A percentile compares a stretch with the other conserved stretches of the same genome.
Evolutionary conservation across 2,329 filamentous ascomycete species (phyloP).

Genomic region (Neodidymelliopsis sp.): DNA sequence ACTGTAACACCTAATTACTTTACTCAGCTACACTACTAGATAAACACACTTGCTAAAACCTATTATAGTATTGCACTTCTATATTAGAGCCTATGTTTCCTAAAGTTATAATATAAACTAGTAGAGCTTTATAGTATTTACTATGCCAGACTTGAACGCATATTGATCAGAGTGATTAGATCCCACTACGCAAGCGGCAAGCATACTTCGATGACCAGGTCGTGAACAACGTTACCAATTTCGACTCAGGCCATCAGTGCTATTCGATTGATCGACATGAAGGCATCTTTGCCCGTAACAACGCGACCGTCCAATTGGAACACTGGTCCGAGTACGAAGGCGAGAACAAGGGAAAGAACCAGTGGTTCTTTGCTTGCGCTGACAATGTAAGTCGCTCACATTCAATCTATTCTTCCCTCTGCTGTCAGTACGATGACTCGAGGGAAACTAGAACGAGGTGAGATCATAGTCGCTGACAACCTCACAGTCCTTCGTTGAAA

Average conservation of each 20-base stretch:
- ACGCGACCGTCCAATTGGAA: conserved; percentile 57
- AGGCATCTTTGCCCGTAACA: conserved; percentile 49
- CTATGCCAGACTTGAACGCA: not conserved
- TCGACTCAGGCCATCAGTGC: conserved; percentile 56
- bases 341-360: conserved; percentile 47
- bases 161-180: conserved; percentile 25
- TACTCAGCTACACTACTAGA: no score
- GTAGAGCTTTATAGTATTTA: conserved; percentile 36
- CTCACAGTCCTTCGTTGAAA: conserved; percentile 48
- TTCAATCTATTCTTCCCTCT: not conserved
- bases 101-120: no score
- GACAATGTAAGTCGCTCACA: conserved; percentile 47
- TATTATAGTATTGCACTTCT: no score
- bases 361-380: conserved; percentile 58
- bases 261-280: conserved; percentile 49
- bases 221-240: conserved; percentile 47
- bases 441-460: no score
- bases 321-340: conserved; percentile 54
- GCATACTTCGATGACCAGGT: conserved; percentile 51
- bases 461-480: not conserved
- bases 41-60: no score
- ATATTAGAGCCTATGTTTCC: no score
- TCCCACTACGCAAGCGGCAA: conserved; percentile 50
- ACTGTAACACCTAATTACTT: no score
- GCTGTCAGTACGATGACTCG: no score